Percentiles rank a stretch among this genome's conserved stretches.
Conservation (phyloP, 1,139 yeast genomes). For the Kluyveromyces marxianus region DNA sequence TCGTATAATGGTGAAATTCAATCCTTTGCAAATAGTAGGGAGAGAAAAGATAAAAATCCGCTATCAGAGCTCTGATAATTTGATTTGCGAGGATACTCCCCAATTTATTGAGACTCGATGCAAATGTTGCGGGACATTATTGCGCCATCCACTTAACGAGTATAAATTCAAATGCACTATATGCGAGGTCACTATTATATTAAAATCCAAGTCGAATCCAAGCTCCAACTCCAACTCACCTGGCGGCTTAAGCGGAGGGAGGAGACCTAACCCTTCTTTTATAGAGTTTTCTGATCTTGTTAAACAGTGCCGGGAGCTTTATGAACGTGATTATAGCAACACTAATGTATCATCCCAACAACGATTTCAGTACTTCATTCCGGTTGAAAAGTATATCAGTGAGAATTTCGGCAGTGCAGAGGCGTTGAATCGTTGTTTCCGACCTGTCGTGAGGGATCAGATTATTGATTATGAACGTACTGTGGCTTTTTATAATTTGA, state of each 20-base stretch:
- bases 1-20: neutral
- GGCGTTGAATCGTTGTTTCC: conserved; percentile 46
- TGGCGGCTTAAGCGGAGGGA: neutral
- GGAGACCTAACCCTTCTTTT: neutral
- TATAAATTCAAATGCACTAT: conserved; percentile 49
- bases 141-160: conserved; percentile 42
- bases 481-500: conserved; percentile 35
- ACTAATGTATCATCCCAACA: neutral
- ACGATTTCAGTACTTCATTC: conserved; percentile 39
- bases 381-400: conserved; percentile 41
- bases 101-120: conserved; percentile 20
- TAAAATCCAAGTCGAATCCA: conserved; percentile 1
- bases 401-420: conserved; percentile 37
- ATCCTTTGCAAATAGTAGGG: neutral
- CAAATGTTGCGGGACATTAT: conserved; percentile 54
- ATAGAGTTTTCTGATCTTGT: neutral
- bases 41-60: conserved; percentile 1
- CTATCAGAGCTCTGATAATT: neutral
- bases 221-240: neutral
- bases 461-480: conserved; percentile 40
- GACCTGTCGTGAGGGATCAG: conserved; percentile 22
- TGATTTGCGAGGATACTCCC: neutral
- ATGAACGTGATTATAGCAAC: neutral
- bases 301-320: neutral
- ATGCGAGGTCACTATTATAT: conserved; percentile 40